These are phyloP conservation scores for Juglanconis sp. DNA, from an alignment of 2,329 filamentous ascomycete species.

Conservation along the genomic window DNA sequence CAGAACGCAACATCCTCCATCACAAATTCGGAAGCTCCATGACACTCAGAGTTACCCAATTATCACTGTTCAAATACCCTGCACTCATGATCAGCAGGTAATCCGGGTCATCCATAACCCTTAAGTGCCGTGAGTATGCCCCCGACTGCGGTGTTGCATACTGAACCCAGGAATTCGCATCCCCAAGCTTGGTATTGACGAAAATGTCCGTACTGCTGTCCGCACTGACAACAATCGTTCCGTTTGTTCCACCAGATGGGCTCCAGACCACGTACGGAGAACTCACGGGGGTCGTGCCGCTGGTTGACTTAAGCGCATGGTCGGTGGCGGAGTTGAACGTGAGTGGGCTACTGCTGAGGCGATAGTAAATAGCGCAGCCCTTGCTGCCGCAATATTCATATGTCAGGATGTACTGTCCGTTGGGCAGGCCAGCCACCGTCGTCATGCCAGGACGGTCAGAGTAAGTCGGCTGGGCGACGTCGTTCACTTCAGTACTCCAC, in stretches of 20 bases:
- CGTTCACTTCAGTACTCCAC: conserved; percentile 59
- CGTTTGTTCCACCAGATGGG: conserved; percentile 38
- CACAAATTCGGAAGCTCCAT: conserved; percentile 19
- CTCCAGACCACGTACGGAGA: conserved; percentile 44
- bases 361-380: conserved; percentile 42
- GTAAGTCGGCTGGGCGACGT: conserved; percentile 61
- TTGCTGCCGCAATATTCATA: conserved; percentile 50
- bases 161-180: conserved; percentile 33
- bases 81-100: conserved; percentile 41
- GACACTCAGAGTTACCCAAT: conserved; percentile 38
- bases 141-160: conserved; percentile 31
- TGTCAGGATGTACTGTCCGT: conserved; percentile 58
- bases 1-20: not conserved
- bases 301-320: conserved; percentile 28
- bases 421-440: conserved; percentile 54
- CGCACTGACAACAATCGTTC: conserved; percentile 40
- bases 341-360: conserved; percentile 36
- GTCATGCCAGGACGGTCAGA: conserved; percentile 67
- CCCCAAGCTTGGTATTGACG: conserved; percentile 38
- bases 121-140: conserved; percentile 35
- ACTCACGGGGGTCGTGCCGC: conserved; percentile 30
- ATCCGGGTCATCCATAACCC: conserved; percentile 32
- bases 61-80: conserved; percentile 40
- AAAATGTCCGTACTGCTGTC: conserved; percentile 36
- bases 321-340: conserved; percentile 32